Base-by-base conservation (phyloP, 352 stramenopile species). In the Blastocystis sp. region DNA sequence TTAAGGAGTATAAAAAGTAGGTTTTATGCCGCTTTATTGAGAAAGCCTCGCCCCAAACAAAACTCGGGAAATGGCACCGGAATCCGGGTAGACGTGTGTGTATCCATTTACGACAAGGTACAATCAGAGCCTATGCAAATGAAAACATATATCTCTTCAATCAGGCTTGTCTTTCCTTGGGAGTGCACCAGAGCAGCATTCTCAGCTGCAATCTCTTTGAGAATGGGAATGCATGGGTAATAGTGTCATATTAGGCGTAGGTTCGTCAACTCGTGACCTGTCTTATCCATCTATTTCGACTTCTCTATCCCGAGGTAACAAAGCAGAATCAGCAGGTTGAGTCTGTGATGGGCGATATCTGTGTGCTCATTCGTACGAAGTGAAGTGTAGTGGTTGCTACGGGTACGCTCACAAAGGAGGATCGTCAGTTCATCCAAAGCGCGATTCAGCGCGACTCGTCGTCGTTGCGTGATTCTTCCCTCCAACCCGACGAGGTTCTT, bases 111-210 rank as follows among this genome's bases (percentile, higher is more conserved):
- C 43, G 19, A 84, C 4, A n/a, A 84, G 74, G 48, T 84, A 21
- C 34, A 7, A 84, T 84, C 34, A 43, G 38, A 38, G 74, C 74
- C 10, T 84, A 69, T 70, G 74, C 68, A 28, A 84, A 28, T 21
- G 74, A 84, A 48, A 84, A 84, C 28, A 69, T 84, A 2, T 68
- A 68, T 57, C 69, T 84, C 45, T 84, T 84, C 48, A 70, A 59
- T 54, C 54, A 84, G 34, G 74, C 52, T 21, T 84, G 74, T 70
- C 57, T 84, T 70, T 6, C 17, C 19, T 52, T 84, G 54, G 74
- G 74, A 48, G 42, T 84, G 21, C 74, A 84, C 66, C 74, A 62
- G 34, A 84, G 74, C 40, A 64, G 74, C 28, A 38, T 84, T 2
- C 68, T 84, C 10, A 69, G 66, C n/a, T 84, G 59, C 28, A 68